Evolutionary conservation across 2,329 filamentous ascomycete genomes (phyloP).

Genomic region (Hymenoscyphus scutula): DNA sequence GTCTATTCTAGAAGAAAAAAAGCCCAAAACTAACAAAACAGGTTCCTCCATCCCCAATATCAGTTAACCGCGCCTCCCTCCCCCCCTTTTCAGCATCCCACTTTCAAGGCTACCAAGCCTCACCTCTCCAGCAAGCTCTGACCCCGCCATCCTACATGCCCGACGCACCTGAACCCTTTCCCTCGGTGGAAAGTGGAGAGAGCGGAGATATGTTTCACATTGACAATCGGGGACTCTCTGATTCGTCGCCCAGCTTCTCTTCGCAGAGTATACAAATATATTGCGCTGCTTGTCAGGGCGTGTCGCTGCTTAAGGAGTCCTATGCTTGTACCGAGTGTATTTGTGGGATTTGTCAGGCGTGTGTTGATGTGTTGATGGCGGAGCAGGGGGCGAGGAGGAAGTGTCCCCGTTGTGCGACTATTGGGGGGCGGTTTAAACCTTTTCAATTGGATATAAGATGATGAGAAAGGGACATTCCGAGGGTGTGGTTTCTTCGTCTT

Average conservation of each 20-base stretch:
- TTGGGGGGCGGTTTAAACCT: conserved; percentile 78
- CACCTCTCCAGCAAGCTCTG: conserved; percentile 83
- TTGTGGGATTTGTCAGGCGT: conserved; percentile 84
- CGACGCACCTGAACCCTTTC: conserved; percentile 74
- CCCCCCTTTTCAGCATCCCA: conserved; percentile 59
- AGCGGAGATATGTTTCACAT: conserved; percentile 72
- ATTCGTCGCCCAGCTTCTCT: conserved; percentile 72
- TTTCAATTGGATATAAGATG: conserved; percentile 80
- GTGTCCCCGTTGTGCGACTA: conserved; percentile 75
- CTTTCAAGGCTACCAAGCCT: conserved; percentile 77
- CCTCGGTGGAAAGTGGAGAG: conserved; percentile 79
- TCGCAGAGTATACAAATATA: conserved; percentile 84
- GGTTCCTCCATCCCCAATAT: conserved; percentile 65
- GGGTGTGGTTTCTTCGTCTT: neutral
- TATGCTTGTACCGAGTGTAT: conserved; percentile 97
- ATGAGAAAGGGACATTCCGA: conserved; percentile 3
- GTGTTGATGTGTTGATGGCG: conserved; percentile 75
- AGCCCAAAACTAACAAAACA: conserved; percentile 37
- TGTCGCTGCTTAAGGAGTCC: conserved; percentile 75
- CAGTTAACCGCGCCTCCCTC: conserved; percentile 59
- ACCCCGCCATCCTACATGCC: conserved; percentile 73
- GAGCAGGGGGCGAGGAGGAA: conserved; percentile 74
- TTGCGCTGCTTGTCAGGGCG: conserved; percentile 79
- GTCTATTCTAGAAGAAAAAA: neutral
- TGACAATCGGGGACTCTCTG: conserved; percentile 58